Conservation (phyloP, 2,329 filamentous ascomycete genomes). For the Tolypocladium pustulatum region DNA sequence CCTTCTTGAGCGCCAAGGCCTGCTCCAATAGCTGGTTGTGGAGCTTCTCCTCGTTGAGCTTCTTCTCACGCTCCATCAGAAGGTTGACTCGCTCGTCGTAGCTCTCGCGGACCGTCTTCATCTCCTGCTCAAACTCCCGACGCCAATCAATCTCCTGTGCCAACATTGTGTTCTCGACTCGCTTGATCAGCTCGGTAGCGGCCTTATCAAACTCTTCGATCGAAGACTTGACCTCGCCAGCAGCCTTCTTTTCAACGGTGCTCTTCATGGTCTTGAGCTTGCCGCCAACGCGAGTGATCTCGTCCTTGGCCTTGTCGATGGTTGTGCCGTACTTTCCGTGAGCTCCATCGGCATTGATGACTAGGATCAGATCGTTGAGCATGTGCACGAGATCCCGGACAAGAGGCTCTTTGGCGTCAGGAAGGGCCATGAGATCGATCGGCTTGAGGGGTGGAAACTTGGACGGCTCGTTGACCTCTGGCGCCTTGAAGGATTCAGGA, state of each 20-base stretch:
- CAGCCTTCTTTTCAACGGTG: conserved; percentile 58
- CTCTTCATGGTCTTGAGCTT: conserved; percentile 68
- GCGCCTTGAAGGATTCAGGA: conserved; percentile 34
- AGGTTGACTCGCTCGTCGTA: conserved; percentile 74
- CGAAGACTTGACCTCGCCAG: conserved; percentile 63
- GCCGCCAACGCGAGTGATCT: conserved; percentile 65
- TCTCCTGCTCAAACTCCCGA: conserved; percentile 78
- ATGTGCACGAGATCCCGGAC: conserved; percentile 92
- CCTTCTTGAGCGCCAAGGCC: conserved; percentile 75
- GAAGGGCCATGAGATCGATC: conserved; percentile 69
- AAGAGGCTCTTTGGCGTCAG: conserved; percentile 70
- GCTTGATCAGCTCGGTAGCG: conserved; percentile 74
- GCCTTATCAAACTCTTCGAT: conserved; percentile 74
- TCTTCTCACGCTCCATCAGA: conserved; percentile 67
- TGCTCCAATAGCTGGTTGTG: conserved; percentile 85
- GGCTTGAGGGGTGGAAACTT: conserved; percentile 52
- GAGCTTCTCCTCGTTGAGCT: conserved; percentile 72
- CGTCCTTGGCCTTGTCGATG: conserved; percentile 75
- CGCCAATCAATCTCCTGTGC: conserved; percentile 75
- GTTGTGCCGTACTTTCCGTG: conserved; percentile 67
- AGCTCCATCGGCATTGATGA: conserved; percentile 79
- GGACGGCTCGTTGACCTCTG: conserved; percentile 57
- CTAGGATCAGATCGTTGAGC: conserved; percentile 89
- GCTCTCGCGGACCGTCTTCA: conserved; percentile 62
- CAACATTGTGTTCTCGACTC: conserved; percentile 76